Evolutionary conservation across 169 alveolate genomes (phyloP), one percentile per base, ranked within the genome.

Genomic region (Sarcocystis neurona): DNA sequence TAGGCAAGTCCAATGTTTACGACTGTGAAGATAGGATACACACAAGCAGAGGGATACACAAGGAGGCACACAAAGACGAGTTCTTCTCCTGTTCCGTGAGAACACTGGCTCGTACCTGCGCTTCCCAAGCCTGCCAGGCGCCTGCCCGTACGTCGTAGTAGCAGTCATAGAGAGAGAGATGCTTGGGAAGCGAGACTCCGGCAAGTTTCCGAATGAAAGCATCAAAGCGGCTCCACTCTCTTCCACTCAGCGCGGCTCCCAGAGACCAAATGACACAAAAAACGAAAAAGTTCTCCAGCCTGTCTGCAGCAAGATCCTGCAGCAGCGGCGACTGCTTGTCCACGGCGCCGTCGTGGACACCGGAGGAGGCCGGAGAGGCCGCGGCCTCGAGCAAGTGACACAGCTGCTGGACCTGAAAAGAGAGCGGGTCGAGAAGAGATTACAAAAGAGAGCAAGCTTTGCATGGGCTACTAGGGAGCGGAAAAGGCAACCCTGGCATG

Each of bases 201-300:
- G 95, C 92, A 30, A 91, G 44, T 12, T 92, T 94, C 92, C 94
- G 94, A 20, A 97, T 85, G 90, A 97, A 96, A 79, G 94, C 95
- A 78, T 97, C 98, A 89, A 97, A 96, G 75, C 95, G 94, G 78
- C 91, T 93, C 89, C 98, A 92, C 80, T 94, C 97, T 78, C 96
- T 97, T 32, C 92, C 94, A 0, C 88, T 93, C 39, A 97, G 94
- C 43, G 97, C 91, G 53, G 97, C 98, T 41, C 98, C 99, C 15
- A 97, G 84, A 0, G 98, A 96, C 99, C 99, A 97, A 41, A 96
- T 94, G 88, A 97, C 85, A 70, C 98, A 95, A 92, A 96, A 96
- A 79, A 97, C 94, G 91, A 95, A 98, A 43, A 96, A 89, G 58
- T 94, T 93, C 89, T 97, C 99, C 10, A 97, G 90, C 84, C 91